Evolutionary conservation across 1,284 basidiomycete genomes (phyloP).

Genomic region (Trichosporon sp.): DNA sequence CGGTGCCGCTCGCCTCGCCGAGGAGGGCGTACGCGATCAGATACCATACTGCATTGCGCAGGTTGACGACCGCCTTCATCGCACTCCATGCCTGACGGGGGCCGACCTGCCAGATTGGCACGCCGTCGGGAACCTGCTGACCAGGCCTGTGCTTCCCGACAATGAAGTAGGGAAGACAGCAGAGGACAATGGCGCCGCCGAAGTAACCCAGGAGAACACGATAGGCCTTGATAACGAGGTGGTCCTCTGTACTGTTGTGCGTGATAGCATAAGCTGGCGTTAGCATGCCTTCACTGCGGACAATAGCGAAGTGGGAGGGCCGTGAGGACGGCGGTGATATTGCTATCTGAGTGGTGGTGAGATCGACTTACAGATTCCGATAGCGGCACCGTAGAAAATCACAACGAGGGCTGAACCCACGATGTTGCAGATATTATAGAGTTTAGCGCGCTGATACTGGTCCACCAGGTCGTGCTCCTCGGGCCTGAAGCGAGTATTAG

Average conservation of each 20-base stretch:
- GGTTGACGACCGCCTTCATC: constrained; percentile 10
- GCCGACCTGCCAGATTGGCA: constrained; percentile 10
- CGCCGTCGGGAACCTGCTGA: constrained; percentile 16
- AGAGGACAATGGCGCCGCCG: constrained; percentile 9
- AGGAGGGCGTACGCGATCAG: constrained; percentile 17
- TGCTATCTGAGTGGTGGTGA: too few species aligned
- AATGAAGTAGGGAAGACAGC: constrained; percentile 16
- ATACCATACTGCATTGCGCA: constrained; percentile 16
- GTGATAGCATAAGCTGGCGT: constrained; percentile 12
- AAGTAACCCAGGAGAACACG: constrained; percentile 17
- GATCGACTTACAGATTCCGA: too few species aligned
- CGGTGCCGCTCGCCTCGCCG: constrained; percentile 6
- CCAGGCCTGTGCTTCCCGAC: constrained; percentile 16
- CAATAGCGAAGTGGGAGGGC: too few species aligned
- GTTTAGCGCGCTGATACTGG: constrained; percentile 18
- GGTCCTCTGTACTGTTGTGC: constrained; percentile 1
- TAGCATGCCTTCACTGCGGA: too few species aligned
- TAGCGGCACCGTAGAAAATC: constrained; percentile 7
- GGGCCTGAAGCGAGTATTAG: too few species aligned
- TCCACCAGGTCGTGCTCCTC: constrained; percentile 18
- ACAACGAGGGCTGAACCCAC: constrained; percentile 11
- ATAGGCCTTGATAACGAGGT: constrained; percentile 7
- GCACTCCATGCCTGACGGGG: constrained; percentile 14
- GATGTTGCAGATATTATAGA: constrained; percentile 15
- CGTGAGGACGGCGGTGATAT: too few species aligned